Evolutionary conservation across 441 rosid species (phyloP), one percentile per base, ranked within the genome.

Genomic region (Bruguiera hainesii): DNA sequence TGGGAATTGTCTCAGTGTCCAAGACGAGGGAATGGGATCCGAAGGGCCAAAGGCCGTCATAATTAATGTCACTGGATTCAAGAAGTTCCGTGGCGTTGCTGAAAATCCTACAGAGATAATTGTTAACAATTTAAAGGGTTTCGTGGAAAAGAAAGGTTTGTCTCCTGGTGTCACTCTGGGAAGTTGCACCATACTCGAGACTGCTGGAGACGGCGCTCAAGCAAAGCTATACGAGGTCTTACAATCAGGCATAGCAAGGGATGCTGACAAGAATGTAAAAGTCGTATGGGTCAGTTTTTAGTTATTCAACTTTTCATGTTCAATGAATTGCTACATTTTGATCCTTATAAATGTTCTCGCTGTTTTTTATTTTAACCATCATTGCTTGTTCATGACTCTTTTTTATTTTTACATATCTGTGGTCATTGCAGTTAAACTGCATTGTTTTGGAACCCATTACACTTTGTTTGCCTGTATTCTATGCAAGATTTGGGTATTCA

Each of bases 31-130:
- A 71, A 91, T 91, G 96, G 97, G 96, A 72, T 91, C 97, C 16
- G 96, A 89, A 86, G 93, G 96, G 82, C 90, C 89, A 74, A 71
- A 85, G 26, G 73, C 76, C 28, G 84, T 86, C 66, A 76, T 84
- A 2, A 70, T 91, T 59, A 82, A 91, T 62, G 80, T 91, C 73
- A 91, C 97, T 8, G 96, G 97, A 7, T 91, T 91, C 80, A 87
- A 89, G 83, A 91, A 87, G 78, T 89, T 91, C 73, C 96, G 86
- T 76, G 97, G 97, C 56, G 97, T 89, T 68, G 73, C 90, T 29
- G 96, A 84, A 71, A 91, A 91, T 80, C 97, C 96, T 10, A 89
- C 96, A 0, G 96, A 89, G 78, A 85, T 80, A 61, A 76, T 87
- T 56, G 92, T 81, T 37, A 77, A 55, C 60, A 87, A 86, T 72